Evolutionary conservation across 495 filamentous ascomycete species (phyloP), one percentile per base, ranked within the genome.

Genomic region (Articulospora tetracladia): DNA sequence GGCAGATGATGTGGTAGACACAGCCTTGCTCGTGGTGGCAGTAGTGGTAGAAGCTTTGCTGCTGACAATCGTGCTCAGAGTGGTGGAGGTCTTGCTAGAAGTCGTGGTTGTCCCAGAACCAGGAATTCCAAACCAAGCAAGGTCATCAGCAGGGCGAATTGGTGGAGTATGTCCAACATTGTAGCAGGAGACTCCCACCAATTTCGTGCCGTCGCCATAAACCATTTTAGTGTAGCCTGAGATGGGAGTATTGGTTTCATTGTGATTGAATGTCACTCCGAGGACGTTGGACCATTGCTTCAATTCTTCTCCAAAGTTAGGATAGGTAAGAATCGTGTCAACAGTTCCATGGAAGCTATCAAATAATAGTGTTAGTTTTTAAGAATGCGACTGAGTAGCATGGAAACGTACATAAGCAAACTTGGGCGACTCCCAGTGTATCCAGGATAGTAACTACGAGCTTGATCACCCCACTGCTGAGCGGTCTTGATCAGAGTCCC

Each of bases 71-170:
- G n/a, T n/a, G n/a, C n/a, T n/a, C n/a, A n/a, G n/a, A n/a, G n/a
- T n/a, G n/a, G n/a, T n/a, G n/a, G n/a, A n/a, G n/a, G n/a, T n/a
- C n/a, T n/a, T n/a, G n/a, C n/a, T n/a, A n/a, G n/a, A n/a, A n/a
- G n/a, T n/a, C n/a, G n/a, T n/a, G n/a, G n/a, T n/a, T n/a, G n/a
- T n/a, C n/a, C n/a, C n/a, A n/a, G n/a, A n/a, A n/a, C n/a, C n/a
- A n/a, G n/a, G n/a, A n/a, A 76, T 76, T n/a, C 76, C 77, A 66
- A 82, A 82, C 72, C 79, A 82, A 12, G 72, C 69, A 27, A 82
- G 61, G 57, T 80, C 78, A 64, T 68, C 62, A 10, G 69, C 53
- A 61, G 74, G 72, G 61, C 78, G 75, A 20, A 76, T 62, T 1
- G 74, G 78, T 22, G 80, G 73, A 51, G 63, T 76, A 68, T 83